Base-by-base conservation (phyloP, 2,329 filamentous ascomycete genomes). In the Botryotinia narcissicola region DNA sequence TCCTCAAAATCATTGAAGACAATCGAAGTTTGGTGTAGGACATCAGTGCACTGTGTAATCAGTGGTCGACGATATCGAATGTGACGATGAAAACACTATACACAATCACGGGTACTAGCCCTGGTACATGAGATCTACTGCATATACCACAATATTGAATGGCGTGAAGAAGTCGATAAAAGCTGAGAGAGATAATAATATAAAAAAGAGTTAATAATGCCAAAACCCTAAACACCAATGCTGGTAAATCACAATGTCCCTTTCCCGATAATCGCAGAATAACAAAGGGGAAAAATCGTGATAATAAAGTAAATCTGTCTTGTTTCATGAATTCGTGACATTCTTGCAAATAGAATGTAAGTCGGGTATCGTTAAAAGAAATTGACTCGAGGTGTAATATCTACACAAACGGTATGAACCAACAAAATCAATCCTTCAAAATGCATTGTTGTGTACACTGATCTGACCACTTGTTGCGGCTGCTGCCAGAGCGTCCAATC, bases 401-500 rank as follows among this genome's bases (percentile, higher is more conserved):
- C 22, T 54, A 67, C 64, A 29, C 64, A 67, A 40, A 54, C 54
- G 32, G 22, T 25, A 67, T 67, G 46, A 54, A 12, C 44, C 64
- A 67, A 54, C 46, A 51, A 60, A 44, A 59, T 42, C 48, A 59
- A 59, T 32, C 97, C 68, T 35, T 61, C 29, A 61, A 61, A 46
- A 46, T 22, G 68, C 57, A 37, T 70, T 78, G 78, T 40, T 78
- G 78, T 40, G 76, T 77, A 37, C 78, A 7, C 82, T 80, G 35
- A 80, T 80, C 72, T 81, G 83, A 42, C 82, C 88, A 75, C 86
- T 87, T 3, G 89, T 90, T 7, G 89, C 89, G 60, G 90, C 89
- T 8, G 89, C 89, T n/a, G 91, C 89, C 14, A 91, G 84, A 37
- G 89, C 88, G 75, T 91, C 87, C 8, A 91, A 81, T 57, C 51